Evolutionary conservation across 768 basidiomycete species (phyloP), one percentile per base, ranked within the genome.

Genomic region (Melanogaster broomeanus): DNA sequence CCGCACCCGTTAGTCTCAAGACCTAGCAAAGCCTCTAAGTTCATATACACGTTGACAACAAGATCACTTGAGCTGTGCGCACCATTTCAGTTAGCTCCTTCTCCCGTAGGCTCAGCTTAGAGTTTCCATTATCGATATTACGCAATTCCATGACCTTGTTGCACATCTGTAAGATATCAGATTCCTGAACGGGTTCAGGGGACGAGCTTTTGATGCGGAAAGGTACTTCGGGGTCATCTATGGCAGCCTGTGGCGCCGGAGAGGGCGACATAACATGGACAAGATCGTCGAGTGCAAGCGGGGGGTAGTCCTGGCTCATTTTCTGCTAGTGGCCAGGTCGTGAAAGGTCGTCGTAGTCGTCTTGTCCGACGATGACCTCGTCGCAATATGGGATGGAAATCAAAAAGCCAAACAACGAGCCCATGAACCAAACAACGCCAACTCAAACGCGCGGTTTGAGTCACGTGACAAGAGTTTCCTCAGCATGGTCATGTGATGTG

Each of bases 1-100:
- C 33, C 55, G 70, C 56, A 33, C 71, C 63, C 16, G 77, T 78
- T n/a, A 85, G 70, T 51, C 72, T 73, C 21, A 78, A 56, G 11
- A 81, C 72, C 82, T 85, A 60, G 25, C 30, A 44, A 39, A 50
- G n/a, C 13, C 10, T 52, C 40, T 39, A 31, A 27, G 41, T 46
- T 33, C 49, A 40, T 44, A 52, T 47, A 41, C 35, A 5, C 16
- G 42, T 8, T 16, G 42, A 41, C 7, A 48, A 37, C 37, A 25
- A 50, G 59, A 61, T 53, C 43, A 56, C 18, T 25, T 18, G 21
- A 40, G 28, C n/a, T n/a, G 13, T 39, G 57, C 77, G 46, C 60
- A 87, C 85, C 81, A 86, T 85, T 45, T 80, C 75, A 1, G 69
- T 61, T 11, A 81, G 70, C 62, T 87, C 85, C 42, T 67, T 75